Percentiles rank a stretch among this genome's conserved stretches.
Evolutionary conservation across 192 early-diverging fungal genomes (phyloP).

Genomic region (Coemansia sp.): DNA sequence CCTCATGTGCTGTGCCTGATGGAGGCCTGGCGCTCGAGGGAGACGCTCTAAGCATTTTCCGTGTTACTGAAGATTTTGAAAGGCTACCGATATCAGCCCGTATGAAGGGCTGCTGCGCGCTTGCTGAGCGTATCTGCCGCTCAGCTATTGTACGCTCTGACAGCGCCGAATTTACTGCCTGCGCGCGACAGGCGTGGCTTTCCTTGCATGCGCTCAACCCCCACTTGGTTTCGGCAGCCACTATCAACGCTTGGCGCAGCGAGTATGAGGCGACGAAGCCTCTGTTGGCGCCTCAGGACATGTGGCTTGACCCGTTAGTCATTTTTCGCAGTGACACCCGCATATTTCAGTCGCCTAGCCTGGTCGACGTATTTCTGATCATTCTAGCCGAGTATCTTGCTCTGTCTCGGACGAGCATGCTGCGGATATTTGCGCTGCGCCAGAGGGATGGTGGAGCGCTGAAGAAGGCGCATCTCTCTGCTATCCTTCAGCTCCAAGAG

Average conservation of each 20-base stretch:
- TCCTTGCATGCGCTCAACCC: slow-evolving; percentile 33
- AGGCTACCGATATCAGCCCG: slow-evolving; percentile 28
- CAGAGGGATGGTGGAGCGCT: slow-evolving; percentile 20
- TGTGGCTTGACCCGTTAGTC: slow-evolving; percentile 59
- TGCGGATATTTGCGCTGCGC: slow-evolving; percentile 36
- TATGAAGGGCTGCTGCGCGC: slow-evolving; percentile 26
- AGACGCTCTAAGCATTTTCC: neutral
- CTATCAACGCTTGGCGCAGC: slow-evolving; percentile 36
- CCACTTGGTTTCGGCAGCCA: slow-evolving; percentile 34
- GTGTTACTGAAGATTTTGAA: slow-evolving; percentile 18
- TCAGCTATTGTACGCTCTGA: slow-evolving; percentile 7
- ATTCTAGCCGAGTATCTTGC: slow-evolving; percentile 44
- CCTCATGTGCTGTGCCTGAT: neutral
- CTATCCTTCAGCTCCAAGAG: slow-evolving; percentile 59
- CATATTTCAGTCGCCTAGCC: slow-evolving; percentile 54
- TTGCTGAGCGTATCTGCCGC: slow-evolving; percentile 26
- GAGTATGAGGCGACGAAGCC: slow-evolving; percentile 27
- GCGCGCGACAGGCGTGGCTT: slow-evolving; percentile 41
- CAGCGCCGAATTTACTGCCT: slow-evolving; percentile 20
- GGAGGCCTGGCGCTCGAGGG: neutral
- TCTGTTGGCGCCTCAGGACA: slow-evolving; percentile 37
- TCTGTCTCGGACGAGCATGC: slow-evolving; percentile 50
- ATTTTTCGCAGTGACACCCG: slow-evolving; percentile 57
- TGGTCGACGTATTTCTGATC: slow-evolving; percentile 36
- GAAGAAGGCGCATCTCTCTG: slow-evolving; percentile 44